Conservation (phyloP, 441 rosid species). For the Erodium moschatum region DNA sequence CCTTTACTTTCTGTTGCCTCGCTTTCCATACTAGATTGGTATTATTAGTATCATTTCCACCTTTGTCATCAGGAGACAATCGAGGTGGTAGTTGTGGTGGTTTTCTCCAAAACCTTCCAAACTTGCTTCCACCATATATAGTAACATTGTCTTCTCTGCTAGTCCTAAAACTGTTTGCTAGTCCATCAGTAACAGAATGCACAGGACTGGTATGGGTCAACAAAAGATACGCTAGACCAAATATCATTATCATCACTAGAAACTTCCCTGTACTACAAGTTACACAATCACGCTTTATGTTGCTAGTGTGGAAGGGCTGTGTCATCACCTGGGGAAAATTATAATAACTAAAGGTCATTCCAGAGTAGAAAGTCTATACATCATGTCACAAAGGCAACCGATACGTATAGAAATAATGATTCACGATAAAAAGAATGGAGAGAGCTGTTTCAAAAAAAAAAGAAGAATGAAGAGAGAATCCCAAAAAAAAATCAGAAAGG, state of each 20-base stretch:
- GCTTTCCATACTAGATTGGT: conserved; percentile 45
- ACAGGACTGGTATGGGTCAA: conserved; percentile 38
- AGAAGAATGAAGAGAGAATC: neutral
- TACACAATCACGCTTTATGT: conserved; percentile 39
- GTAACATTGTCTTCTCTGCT: conserved; percentile 29
- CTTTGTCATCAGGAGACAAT: conserved; percentile 61
- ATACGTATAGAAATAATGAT: neutral
- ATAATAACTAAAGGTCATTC: conserved; percentile 15
- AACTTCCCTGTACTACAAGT: conserved; percentile 78
- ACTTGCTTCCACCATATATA: conserved; percentile 31
- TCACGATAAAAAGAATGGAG: neutral
- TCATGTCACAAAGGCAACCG: neutral
- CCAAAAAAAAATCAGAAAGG: neutral
- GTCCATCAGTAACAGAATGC: conserved; percentile 28
- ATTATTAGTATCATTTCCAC: conserved; percentile 15
- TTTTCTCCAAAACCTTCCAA: conserved; percentile 51
- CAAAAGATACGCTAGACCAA: conserved; percentile 54
- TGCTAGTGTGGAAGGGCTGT: conserved; percentile 45
- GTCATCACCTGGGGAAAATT: conserved; percentile 42
- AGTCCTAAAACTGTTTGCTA: conserved; percentile 22
- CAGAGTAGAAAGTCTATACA: conserved; percentile 15
- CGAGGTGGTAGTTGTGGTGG: conserved; percentile 82
- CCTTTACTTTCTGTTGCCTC: conserved; percentile 60
- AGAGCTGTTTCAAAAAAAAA: no score
- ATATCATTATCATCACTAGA: conserved; percentile 43